Conservation (phyloP, 2,329 filamentous ascomycete species). For the Stachybotrys elegans region DNA sequence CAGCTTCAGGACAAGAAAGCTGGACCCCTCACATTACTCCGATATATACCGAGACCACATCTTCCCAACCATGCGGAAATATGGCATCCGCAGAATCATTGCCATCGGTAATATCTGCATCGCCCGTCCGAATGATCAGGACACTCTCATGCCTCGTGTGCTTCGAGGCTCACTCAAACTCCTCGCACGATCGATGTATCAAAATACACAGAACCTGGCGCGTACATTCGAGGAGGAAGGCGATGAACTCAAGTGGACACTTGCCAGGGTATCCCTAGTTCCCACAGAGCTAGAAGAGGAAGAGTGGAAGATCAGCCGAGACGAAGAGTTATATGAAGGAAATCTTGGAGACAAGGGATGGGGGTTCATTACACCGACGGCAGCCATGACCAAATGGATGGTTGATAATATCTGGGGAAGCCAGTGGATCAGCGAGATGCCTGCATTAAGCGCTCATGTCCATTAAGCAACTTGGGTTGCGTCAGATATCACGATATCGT, state of each 20-base stretch:
- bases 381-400: constrained; percentile 1
- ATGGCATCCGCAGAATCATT: constrained; percentile 1
- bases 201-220: constrained; percentile 1
- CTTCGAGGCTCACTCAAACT: not conserved
- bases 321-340: not conserved
- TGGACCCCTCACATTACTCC: constrained; percentile 2
- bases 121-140: constrained; percentile 1
- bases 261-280: not conserved
- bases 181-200: not conserved
- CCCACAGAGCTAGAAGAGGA: not conserved
- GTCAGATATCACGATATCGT: too few species aligned
- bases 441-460: not conserved
- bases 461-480: too few species aligned
- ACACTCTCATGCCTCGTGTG: not conserved
- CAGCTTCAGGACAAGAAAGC: not conserved
- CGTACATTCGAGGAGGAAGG: not conserved
- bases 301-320: not conserved
- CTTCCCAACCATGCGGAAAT: constrained; percentile 1
- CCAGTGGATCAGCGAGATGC: constrained; percentile 2
- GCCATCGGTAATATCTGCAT: constrained; percentile 1
- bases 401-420: constrained; percentile 3
- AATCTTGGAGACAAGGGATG: constrained; percentile 1
- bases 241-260: not conserved
- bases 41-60: constrained; percentile 2
- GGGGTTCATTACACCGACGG: not conserved